Percentiles rank a stretch among this genome's conserved stretches.
Conservation (phyloP, 176 grass and related monocot genomes). For the Triticum turgidum region DNA sequence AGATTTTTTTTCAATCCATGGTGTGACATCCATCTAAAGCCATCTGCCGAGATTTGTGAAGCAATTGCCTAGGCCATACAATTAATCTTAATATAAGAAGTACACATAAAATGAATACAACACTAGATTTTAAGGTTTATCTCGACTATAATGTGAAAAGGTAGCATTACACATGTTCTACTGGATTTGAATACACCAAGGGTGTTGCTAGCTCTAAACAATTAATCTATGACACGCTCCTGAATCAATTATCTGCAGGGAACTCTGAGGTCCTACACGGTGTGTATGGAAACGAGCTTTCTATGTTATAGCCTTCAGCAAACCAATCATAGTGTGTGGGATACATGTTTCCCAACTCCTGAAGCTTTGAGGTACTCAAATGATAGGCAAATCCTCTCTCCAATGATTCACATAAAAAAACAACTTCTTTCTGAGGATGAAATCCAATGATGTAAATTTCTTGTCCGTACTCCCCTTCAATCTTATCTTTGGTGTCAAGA, state of each 20-base stretch:
- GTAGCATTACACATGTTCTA: not conserved
- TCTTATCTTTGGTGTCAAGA: not conserved
- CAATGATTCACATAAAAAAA: not conserved
- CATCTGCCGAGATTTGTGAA: not conserved
- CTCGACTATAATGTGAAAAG: not conserved
- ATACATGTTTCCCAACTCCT: not conserved
- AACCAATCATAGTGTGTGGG: not conserved
- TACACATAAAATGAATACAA: not conserved
- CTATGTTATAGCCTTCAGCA: not conserved
- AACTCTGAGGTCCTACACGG: not conserved
- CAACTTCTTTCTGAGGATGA: not conserved
- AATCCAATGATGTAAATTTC: not conserved
- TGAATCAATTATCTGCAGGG: no score
- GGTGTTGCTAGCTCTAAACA: not conserved
- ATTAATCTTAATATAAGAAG: not conserved
- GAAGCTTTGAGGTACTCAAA: not conserved
- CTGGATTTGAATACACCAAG: not conserved
- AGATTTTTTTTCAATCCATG: not conserved
- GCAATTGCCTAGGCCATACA: not conserved
- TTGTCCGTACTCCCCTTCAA: not conserved
- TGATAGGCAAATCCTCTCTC: not conserved
- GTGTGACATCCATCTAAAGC: not conserved
- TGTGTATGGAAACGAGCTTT: not conserved
- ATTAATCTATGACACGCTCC: not conserved
- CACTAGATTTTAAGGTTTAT: not conserved